These are phyloP conservation scores for Sclerotinia borealis DNA, from an alignment of 2,329 filamentous ascomycete genomes.

Conservation along the genomic window DNA sequence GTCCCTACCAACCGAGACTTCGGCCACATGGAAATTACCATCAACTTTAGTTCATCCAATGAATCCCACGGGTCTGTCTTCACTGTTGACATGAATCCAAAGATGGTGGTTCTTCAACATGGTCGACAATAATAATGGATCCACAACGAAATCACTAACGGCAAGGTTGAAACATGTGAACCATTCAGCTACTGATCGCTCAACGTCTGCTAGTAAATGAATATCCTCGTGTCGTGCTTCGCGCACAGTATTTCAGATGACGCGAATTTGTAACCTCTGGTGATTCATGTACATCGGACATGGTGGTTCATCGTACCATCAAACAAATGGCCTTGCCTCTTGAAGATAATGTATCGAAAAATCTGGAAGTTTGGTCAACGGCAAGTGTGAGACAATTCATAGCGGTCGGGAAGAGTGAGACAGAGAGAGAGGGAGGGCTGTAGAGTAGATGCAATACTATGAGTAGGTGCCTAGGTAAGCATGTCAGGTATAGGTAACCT, in stretches of 20 bases:
- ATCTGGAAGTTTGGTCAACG: constrained; percentile 7
- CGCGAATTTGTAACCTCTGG: neutral
- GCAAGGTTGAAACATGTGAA: constrained; percentile 25
- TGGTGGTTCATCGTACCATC: constrained; percentile 6
- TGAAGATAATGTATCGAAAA: neutral
- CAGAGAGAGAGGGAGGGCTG: neutral
- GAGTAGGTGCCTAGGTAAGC: no score
- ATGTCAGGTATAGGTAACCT: no score
- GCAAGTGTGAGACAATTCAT: constrained; percentile 3
- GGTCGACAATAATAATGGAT: constrained; percentile 17
- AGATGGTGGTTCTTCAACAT: constrained; percentile 27
- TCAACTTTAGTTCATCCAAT: constrained; percentile 25
- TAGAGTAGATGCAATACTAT: no score
- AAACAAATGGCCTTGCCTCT: neutral
- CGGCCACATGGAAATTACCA: constrained; percentile 30
- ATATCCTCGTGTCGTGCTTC: constrained; percentile 24
- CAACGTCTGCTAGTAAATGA: constrained; percentile 26
- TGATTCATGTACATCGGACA: constrained; percentile 10
- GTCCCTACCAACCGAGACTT: constrained; percentile 27
- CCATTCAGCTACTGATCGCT: constrained; percentile 28
- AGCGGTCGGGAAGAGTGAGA: constrained; percentile 5
- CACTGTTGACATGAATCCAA: constrained; percentile 27
- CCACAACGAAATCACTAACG: constrained; percentile 23
- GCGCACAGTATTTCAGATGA: constrained; percentile 2
- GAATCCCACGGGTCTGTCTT: constrained; percentile 30